These are phyloP conservation scores for Ambrosiella cleistominuta DNA, from an alignment of 2,329 filamentous ascomycete species.

Conservation along the genomic window DNA sequence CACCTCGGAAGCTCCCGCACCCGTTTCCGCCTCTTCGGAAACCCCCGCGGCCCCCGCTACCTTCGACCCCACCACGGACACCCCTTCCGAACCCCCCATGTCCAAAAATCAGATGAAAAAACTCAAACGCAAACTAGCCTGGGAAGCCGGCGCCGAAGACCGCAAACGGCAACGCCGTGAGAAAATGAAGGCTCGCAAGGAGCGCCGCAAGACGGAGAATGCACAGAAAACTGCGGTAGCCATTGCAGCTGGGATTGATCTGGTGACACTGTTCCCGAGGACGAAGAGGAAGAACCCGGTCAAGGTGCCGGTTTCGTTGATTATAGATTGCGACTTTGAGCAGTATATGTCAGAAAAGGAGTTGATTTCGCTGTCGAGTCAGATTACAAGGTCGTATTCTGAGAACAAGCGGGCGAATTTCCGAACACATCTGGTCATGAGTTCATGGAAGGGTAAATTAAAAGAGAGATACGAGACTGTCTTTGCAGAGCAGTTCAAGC, in stretches of 20 bases:
- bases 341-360: slow-evolving; percentile 77
- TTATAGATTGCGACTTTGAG: slow-evolving; percentile 89
- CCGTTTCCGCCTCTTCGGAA: background rate
- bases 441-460: slow-evolving; percentile 59
- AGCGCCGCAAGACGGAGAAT: slow-evolving; percentile 32
- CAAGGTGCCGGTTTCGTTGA: slow-evolving; percentile 57
- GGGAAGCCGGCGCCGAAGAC: slow-evolving; percentile 53
- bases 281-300: slow-evolving; percentile 21
- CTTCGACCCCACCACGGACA: background rate
- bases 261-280: slow-evolving; percentile 19
- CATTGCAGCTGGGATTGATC: slow-evolving; percentile 26
- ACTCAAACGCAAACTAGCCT: slow-evolving; percentile 50
- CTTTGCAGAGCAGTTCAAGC: slow-evolving; percentile 50
- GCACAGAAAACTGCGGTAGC: slow-evolving; percentile 31
- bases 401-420: slow-evolving; percentile 59
- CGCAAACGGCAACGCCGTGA: slow-evolving; percentile 38
- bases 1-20: background rate
- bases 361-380: slow-evolving; percentile 60
- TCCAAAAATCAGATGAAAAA: slow-evolving; percentile 85
- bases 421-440: slow-evolving; percentile 56
- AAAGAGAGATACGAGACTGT: slow-evolving; percentile 65
- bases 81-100: slow-evolving; percentile 22
- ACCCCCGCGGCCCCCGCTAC: background rate
- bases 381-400: slow-evolving; percentile 77
- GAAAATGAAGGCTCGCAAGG: slow-evolving; percentile 31